phyloP scores from a whole-genome alignment of 192 early-diverging fungal species.

The Geranomyces variabilis region DNA sequence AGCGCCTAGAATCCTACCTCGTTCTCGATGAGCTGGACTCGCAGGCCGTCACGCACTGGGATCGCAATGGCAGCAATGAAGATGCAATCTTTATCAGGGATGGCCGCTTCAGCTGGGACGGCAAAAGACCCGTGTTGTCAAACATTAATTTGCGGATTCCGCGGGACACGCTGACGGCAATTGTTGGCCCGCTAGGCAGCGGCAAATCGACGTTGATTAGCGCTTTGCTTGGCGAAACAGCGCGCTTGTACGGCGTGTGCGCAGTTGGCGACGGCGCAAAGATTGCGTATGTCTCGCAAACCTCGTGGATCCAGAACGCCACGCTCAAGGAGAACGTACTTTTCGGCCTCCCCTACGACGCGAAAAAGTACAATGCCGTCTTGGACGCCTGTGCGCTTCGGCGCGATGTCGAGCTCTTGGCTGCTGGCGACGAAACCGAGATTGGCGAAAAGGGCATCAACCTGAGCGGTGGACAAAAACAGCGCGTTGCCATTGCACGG shows the following conservation, averaged over 20 bases:
- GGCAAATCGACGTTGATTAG: conserved; percentile 79
- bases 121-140: conserved; percentile 16
- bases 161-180: not conserved
- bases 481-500: conserved; percentile 54
- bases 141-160: not conserved
- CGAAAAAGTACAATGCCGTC: conserved; percentile 27
- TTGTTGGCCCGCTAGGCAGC: conserved; percentile 66
- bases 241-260: conserved; percentile 47
- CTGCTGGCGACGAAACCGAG: conserved; percentile 43
- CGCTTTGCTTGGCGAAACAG: conserved; percentile 77
- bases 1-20: not conserved
- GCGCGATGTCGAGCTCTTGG: conserved; percentile 42
- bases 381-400: conserved; percentile 43
- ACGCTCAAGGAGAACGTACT: conserved; percentile 41
- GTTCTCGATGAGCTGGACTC: conserved; percentile 7
- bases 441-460: conserved; percentile 56
- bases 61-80: no score
- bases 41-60: not conserved
- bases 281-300: conserved; percentile 32
- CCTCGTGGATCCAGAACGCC: conserved; percentile 28
- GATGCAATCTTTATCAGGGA: no score
- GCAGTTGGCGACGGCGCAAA: conserved; percentile 20
- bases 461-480: conserved; percentile 72
- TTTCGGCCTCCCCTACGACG: conserved; percentile 33
- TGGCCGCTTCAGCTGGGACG: no score